Evolutionary conservation across 1,139 yeast species (phyloP), one percentile per base, ranked within the genome.

Genomic region (Protomyces inouyei): DNA sequence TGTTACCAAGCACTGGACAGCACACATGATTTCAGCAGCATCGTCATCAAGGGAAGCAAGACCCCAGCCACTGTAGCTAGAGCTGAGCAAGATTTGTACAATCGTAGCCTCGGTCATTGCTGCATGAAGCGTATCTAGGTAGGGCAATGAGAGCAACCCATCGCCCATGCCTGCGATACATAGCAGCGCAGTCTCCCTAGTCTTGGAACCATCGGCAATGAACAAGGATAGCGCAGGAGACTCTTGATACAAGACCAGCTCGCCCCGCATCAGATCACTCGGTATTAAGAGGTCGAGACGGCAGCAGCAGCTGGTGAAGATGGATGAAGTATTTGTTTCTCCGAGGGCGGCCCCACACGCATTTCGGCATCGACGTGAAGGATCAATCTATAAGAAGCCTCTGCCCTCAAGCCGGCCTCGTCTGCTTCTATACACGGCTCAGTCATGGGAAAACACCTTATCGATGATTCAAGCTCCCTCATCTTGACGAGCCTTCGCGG

Each of bases 401-500:
- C 32, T 28, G 32, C 32, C 32, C 32, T 28, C 32, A 4, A 28
- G 32, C 32, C 32, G 32, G 32, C 32, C 32, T 4, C 32, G 5
- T 28, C 32, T 28, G 32, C 32, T 28, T 28, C 32, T 3, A 28
- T 3, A 28, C 8, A 28, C 32, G 5, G 32, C 32, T 28, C 32
- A 55, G 28, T 14, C 12, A 56, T 56, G 61, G 64, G 60, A 46
- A 68, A 68, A 53, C 69, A 68, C 46, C 67, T 67, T 18, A 65
- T 64, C 45, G 66, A 68, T 54, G 52, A 36, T 21, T 38, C 66
- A 35, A 68, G 68, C 60, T 54, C 61, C 46, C 64, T 68, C 48
- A 69, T 69, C 52, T 57, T 68, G 57, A 70, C 65, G 45, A 35
- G 65, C n/a, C 66, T 69, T 18, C 68, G 69, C 48, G 56, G 66